These are phyloP conservation scores for Colletotrichum phormii DNA, from an alignment of 2,329 filamentous ascomycete genomes.

Conservation along the genomic window DNA sequence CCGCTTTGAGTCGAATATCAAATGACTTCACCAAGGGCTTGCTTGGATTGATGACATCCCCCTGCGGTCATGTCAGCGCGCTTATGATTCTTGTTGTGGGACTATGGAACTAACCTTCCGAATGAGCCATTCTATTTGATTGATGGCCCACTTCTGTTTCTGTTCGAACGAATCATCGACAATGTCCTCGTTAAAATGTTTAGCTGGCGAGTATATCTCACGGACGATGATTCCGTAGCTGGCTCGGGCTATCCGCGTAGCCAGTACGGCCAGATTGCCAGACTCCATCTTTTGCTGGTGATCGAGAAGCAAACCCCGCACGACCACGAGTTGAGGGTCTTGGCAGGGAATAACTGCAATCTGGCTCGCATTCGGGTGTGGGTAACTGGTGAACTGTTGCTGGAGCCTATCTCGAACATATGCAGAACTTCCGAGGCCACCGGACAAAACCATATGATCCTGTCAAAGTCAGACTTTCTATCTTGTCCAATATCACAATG, in stretches of 20 bases:
- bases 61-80: slow-evolving; percentile 32
- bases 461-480: slow-evolving; percentile 35
- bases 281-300: slow-evolving; percentile 60
- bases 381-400: slow-evolving; percentile 46
- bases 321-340: slow-evolving; percentile 66
- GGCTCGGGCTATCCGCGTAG: slow-evolving; percentile 53
- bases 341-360: slow-evolving; percentile 56
- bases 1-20: slow-evolving; percentile 47
- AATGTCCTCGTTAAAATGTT: slow-evolving; percentile 51
- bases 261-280: slow-evolving; percentile 54
- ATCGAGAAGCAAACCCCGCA: slow-evolving; percentile 64
- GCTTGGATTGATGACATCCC: slow-evolving; percentile 52
- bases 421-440: slow-evolving; percentile 57
- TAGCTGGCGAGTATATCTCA: slow-evolving; percentile 48
- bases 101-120: slow-evolving; percentile 44
- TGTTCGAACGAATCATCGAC: slow-evolving; percentile 47
- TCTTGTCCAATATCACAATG: neutral
- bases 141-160: slow-evolving; percentile 51
- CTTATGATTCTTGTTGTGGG: no score
- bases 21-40: slow-evolving; percentile 48
- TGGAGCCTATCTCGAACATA: slow-evolving; percentile 58
- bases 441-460: slow-evolving; percentile 57
- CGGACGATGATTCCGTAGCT: slow-evolving; percentile 56
- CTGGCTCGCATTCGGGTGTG: slow-evolving; percentile 49
- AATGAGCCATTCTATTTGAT: slow-evolving; percentile 57